Conservation (phyloP, 345 rosid species). For the Anastatica hierochuntica region DNA sequence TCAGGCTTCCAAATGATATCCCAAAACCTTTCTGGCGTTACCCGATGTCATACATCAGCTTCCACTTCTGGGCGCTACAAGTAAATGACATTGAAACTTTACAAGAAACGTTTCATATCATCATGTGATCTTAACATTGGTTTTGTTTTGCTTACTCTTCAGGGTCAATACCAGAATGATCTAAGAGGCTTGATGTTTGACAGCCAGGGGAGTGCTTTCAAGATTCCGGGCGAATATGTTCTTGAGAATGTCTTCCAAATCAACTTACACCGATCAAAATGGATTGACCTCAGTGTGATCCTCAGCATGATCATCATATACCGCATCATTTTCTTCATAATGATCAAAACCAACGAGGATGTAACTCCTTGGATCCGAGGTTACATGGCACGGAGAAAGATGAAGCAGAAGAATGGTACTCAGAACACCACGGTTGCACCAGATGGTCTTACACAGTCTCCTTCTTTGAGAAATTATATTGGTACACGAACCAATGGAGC, state of each 20-base stretch:
- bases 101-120: not conserved
- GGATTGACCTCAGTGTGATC: slow-evolving; percentile 72
- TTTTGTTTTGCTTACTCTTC: slow-evolving; percentile 13
- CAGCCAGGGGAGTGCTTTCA: slow-evolving; percentile 42
- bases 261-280: slow-evolving; percentile 58
- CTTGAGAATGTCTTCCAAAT: slow-evolving; percentile 81
- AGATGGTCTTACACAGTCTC: slow-evolving; percentile 71
- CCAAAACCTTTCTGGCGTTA: slow-evolving; percentile 94
- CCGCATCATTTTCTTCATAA: slow-evolving; percentile 72
- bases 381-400: slow-evolving; percentile 72
- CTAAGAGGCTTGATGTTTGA: slow-evolving; percentile 60
- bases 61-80: slow-evolving; percentile 96
- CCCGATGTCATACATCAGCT: slow-evolving; percentile 92
- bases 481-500: slow-evolving; percentile 21
- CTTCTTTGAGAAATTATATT: slow-evolving; percentile 56
- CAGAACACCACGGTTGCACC: slow-evolving; percentile 78
- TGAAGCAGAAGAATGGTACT: slow-evolving; percentile 71
- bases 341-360: slow-evolving; percentile 91
- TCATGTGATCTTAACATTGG: not conserved
- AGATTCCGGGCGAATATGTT: slow-evolving; percentile 73
- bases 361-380: slow-evolving; percentile 92
- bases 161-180: slow-evolving; percentile 98
- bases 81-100: slow-evolving; percentile 27
- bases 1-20: slow-evolving; percentile 91
- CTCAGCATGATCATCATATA: slow-evolving; percentile 77